A percentile compares a stretch with the other conserved stretches of the same genome.
Evolutionary conservation across 768 basidiomycete species (phyloP).

Genomic region (Leccinum rimulosum): DNA sequence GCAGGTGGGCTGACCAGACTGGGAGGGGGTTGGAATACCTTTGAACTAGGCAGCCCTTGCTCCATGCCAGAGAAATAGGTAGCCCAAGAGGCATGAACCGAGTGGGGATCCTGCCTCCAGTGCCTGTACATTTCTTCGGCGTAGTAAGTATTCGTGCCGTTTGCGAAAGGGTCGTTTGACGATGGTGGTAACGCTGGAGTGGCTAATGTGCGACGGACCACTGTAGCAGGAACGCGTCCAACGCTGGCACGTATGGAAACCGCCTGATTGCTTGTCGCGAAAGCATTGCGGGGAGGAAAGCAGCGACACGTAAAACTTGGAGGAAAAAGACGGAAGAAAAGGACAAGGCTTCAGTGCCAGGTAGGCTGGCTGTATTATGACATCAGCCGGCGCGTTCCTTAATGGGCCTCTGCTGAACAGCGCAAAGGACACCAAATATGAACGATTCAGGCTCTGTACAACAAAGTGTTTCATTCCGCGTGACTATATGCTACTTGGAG

Average conservation of each 20-base stretch:
- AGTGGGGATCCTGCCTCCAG: conserved; percentile 86
- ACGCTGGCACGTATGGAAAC: conserved; percentile 30
- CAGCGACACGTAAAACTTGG: neutral
- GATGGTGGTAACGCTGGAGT: conserved; percentile 57
- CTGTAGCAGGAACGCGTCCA: conserved; percentile 16
- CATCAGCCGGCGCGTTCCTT: neutral
- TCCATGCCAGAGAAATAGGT: conserved; percentile 93
- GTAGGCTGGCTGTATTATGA: neutral
- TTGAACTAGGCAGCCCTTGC: conserved; percentile 71
- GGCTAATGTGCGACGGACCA: conserved; percentile 40
- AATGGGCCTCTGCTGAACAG: neutral
- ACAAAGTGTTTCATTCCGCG: neutral
- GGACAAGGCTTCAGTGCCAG: neutral
- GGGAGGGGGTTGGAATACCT: conserved; percentile 88
- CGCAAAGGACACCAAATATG: conserved; percentile 1
- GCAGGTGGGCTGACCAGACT: conserved; percentile 64
- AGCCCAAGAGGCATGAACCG: conserved; percentile 93
- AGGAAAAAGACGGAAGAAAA: neutral
- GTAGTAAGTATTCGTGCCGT: conserved; percentile 93
- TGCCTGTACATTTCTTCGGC: conserved; percentile 95
- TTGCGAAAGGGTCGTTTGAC: conserved; percentile 84
- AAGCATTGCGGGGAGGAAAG: conserved; percentile 30
- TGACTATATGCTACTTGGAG: conserved; percentile 4
- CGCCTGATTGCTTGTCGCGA: conserved; percentile 37
- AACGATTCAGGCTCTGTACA: conserved; percentile 4